phyloP scores from a whole-genome alignment of 805 yeast species.

The Starmerella potacharoeniae region DNA sequence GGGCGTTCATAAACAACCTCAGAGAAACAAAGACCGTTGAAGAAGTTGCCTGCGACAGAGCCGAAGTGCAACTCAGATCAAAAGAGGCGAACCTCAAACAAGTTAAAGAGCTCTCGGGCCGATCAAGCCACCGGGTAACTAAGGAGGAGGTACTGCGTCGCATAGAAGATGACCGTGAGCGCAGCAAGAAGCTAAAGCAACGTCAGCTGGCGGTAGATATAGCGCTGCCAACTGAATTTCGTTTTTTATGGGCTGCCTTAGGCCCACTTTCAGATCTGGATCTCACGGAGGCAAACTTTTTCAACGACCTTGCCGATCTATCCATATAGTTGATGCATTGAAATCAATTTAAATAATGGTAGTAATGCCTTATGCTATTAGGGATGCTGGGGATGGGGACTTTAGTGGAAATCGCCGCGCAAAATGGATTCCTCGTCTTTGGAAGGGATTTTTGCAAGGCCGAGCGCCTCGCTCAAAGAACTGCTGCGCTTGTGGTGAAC shows the following conservation, averaged over 20 bases:
- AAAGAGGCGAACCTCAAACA: conserved; percentile 5
- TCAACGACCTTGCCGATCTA: conserved; percentile 3
- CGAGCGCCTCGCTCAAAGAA: conserved; percentile 11
- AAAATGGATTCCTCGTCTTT: conserved; percentile 15
- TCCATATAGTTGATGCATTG: neutral
- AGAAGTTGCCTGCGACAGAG: neutral
- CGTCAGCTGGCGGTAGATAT: conserved; percentile 53
- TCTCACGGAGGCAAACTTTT: neutral
- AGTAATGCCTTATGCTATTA: neutral
- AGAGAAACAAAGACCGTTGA: conserved; percentile 2
- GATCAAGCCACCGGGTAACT: conserved; percentile 20
- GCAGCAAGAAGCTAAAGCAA: conserved; percentile 73
- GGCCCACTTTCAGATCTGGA: neutral
- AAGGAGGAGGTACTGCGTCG: conserved; percentile 53
- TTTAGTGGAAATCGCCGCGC: conserved; percentile 10
- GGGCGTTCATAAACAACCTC: conserved; percentile 16
- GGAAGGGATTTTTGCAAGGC: conserved; percentile 12
- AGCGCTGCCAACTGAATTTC: conserved; percentile 43
- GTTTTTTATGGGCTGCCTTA: conserved; percentile 32
- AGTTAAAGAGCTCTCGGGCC: neutral
- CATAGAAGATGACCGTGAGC: conserved; percentile 88
- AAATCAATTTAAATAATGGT: no score
- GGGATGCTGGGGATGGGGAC: neutral
- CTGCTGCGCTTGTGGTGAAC: conserved; percentile 2
- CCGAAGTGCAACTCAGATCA: conserved; percentile 3